phyloP scores from a whole-genome alignment of 73 alveolate genomes.

The Paramecium bursaria region DNA sequence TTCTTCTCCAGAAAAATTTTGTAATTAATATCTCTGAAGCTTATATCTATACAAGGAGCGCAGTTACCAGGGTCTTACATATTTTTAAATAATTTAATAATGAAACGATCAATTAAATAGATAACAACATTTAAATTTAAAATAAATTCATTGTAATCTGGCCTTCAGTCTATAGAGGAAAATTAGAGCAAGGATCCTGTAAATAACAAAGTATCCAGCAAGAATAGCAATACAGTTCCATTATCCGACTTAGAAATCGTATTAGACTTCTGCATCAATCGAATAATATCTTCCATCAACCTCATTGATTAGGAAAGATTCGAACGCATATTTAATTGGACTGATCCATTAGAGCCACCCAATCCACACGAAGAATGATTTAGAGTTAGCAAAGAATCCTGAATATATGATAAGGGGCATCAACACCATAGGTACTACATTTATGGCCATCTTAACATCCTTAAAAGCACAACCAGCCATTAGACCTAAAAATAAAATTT shows the following conservation, averaged over 20 bases:
- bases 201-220: not conserved
- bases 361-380: constrained; percentile 70
- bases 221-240: constrained; percentile 22
- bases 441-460: constrained; percentile 71
- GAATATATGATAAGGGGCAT: constrained; percentile 81
- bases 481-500: constrained; percentile 2
- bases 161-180: not conserved
- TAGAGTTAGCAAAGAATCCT: constrained; percentile 76
- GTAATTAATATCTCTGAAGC: no score
- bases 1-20: no score
- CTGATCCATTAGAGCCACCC: constrained; percentile 79
- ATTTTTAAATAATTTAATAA: no score
- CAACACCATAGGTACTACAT: constrained; percentile 67
- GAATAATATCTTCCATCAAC: not conserved
- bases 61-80: no score
- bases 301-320: constrained; percentile 75
- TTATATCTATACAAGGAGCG: no score
- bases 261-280: not conserved
- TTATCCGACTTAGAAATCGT: not conserved
- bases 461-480: constrained; percentile 70
- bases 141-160: constrained; percentile 21
- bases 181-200: constrained; percentile 11
- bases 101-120: no score
- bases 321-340: constrained; percentile 79
- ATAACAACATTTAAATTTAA: no score